Conservation (phyloP, 805 yeast genomes). For the Millerozyma acaciae region DNA sequence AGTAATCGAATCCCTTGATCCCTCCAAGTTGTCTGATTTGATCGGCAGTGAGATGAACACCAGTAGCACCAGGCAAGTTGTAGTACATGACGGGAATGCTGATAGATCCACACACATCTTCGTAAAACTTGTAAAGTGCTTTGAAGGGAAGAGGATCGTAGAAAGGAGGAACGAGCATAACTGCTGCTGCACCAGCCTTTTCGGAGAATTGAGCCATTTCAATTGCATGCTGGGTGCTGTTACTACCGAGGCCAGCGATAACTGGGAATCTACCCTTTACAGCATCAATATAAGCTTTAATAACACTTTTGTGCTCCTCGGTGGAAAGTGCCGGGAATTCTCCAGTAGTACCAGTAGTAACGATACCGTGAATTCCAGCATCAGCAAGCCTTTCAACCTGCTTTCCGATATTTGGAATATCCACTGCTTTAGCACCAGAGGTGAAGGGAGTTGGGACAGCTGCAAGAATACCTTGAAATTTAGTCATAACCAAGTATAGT, state of each 20-base stretch:
- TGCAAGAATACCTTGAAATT: conserved; percentile 11
- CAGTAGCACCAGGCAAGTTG: conserved; percentile 13
- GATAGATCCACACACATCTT: conserved; percentile 13
- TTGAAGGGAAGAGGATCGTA: conserved; percentile 11
- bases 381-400: conserved; percentile 11
- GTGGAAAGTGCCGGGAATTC: conserved; percentile 12
- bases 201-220: conserved; percentile 12
- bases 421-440: conserved; percentile 6
- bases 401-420: conserved; percentile 7
- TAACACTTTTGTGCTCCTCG: conserved; percentile 12
- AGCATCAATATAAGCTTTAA: conserved; percentile 12
- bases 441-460: conserved; percentile 14
- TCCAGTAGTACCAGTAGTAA: conserved; percentile 14
- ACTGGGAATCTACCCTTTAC: conserved; percentile 11
- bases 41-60: conserved; percentile 10
- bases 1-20: conserved; percentile 12
- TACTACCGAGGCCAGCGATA: conserved; percentile 12
- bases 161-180: conserved; percentile 13
- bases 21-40: conserved; percentile 10
- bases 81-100: conserved; percentile 12
- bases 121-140: conserved; percentile 9
- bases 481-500: conserved; percentile 6
- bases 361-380: conserved; percentile 12
- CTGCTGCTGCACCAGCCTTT: conserved; percentile 11
- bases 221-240: conserved; percentile 11